Conservation (phyloP, 2,329 filamentous ascomycete species). For the Westerdykella ornata region DNA sequence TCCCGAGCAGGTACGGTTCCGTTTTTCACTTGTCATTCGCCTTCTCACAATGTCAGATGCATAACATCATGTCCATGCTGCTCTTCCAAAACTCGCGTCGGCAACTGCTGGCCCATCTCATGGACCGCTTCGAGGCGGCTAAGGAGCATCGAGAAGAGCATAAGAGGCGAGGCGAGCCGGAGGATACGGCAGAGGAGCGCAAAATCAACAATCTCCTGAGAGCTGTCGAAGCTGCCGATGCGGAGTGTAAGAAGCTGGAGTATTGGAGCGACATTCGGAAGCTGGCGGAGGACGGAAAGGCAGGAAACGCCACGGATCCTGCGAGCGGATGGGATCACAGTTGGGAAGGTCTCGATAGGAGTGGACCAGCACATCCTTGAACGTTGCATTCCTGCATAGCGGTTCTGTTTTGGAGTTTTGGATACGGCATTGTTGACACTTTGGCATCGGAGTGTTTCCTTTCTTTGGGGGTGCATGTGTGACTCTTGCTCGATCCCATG, state of each 20-base stretch:
- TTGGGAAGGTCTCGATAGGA: slow-evolving; percentile 36
- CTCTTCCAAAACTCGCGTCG: slow-evolving; percentile 84
- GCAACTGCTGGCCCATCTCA: slow-evolving; percentile 65
- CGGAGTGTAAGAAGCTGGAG: slow-evolving; percentile 72
- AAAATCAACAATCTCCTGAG: slow-evolving; percentile 63
- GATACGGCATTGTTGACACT: background rate
- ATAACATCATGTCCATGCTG: slow-evolving; percentile 56
- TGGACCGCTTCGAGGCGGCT: slow-evolving; percentile 49
- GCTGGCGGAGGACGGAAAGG: slow-evolving; percentile 35
- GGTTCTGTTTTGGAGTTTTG: background rate
- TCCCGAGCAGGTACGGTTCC: slow-evolving; percentile 49
- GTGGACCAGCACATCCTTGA: slow-evolving; percentile 29
- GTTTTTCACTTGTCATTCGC: background rate
- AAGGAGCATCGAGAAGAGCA: slow-evolving; percentile 46
- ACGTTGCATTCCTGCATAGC: background rate
- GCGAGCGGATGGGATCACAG: slow-evolving; percentile 31
- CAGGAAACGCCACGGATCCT: slow-evolving; percentile 28
- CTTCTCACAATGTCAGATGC: slow-evolving; percentile 23
- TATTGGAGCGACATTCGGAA: slow-evolving; percentile 71
- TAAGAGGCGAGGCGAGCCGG: slow-evolving; percentile 36
- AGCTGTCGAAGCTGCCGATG: slow-evolving; percentile 69
- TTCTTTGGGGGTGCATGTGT: background rate
- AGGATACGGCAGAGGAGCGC: slow-evolving; percentile 44
- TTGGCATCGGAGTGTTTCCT: background rate
- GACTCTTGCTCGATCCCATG: too few relatives aligned